Base-by-base conservation (phyloP, 1,284 basidiomycete species). In the Cryptococcus wingfieldii region DNA sequence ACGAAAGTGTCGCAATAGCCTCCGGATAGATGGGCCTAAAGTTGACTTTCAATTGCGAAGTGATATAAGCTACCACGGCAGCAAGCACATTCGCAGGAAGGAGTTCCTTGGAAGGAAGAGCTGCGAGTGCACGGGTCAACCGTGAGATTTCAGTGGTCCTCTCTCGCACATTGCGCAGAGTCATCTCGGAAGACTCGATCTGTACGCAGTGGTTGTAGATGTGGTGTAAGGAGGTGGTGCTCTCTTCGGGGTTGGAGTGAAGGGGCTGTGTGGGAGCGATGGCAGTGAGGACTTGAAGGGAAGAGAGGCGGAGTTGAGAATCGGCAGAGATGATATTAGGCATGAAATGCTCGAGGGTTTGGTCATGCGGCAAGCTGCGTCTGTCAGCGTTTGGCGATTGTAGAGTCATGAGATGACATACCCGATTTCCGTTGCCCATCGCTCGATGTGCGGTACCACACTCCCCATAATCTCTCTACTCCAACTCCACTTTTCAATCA, bases 1-100 rank as follows among this genome's bases (percentile, higher is more conserved):
- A 76, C 0, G 83, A 81, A 2, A 97, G 76, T 0, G 88, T 85
- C 7, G 82, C 81, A 16, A 85, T 82, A 2, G 90, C 84, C n/a
- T 92, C 87, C 5, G 83, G 82, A 88, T 92, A 98, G 12, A 95
- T 68, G 0, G 94, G 94, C 37, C 89, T 83, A 47, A 96, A 79
- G 71, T 92, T 92, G 63, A 96, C 87, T 77, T 96, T 96, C 48
- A 96, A 79, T 72, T 96, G 92, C 2, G 69, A 59, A 31, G 73
- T 52, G 27, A 76, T 65, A 51, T 76, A 72, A 4, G 55, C 63
- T 39, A 76, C 51, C 38, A 50, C 74, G 78, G 57, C 61, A 83
- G 84, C 82, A 44, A 87, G 79, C 16, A 90, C 45, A 9, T 14
- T 28, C 13, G n/a, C 18, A 23, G 48, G 48, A 12, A 39, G 37